phyloP scores from a whole-genome alignment of 371 early-diverging fungal genomes.

The Phascolomyces articulosus region DNA sequence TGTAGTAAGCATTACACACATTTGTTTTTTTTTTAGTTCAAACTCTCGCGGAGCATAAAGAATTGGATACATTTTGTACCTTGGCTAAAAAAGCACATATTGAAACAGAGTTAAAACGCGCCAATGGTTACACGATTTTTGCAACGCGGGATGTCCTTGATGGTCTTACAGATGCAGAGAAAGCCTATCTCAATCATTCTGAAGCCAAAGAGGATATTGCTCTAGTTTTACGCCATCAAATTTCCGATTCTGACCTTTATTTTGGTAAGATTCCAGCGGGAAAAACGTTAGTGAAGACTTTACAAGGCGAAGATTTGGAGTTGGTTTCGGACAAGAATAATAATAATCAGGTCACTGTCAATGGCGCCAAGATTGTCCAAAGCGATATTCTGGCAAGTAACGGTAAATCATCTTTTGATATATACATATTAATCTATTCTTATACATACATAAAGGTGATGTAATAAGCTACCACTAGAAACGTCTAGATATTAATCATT shows the following conservation, averaged over 20 bases:
- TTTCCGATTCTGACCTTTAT: slow-evolving; percentile 36
- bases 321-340: slow-evolving; percentile 26
- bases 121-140: slow-evolving; percentile 46
- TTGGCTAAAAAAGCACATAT: slow-evolving; percentile 29
- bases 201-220: slow-evolving; percentile 36
- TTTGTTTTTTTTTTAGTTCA: slow-evolving; percentile 23
- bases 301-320: slow-evolving; percentile 37
- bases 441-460: background rate
- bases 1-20: background rate
- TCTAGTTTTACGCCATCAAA: slow-evolving; percentile 40
- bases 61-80: slow-evolving; percentile 27
- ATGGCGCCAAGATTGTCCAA: slow-evolving; percentile 26
- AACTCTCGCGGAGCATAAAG: slow-evolving; percentile 27
- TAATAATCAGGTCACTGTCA: slow-evolving; percentile 29
- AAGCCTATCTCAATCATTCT: slow-evolving; percentile 33
- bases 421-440: background rate
- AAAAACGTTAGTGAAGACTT: slow-evolving; percentile 21
- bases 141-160: slow-evolving; percentile 33
- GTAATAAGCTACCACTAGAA: too few relatives aligned
- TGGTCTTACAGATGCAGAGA: slow-evolving; percentile 30
- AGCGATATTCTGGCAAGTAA: slow-evolving; percentile 43
- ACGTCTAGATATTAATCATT: too few relatives aligned
- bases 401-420: slow-evolving; percentile 22
- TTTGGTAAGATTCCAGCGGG: slow-evolving; percentile 27
- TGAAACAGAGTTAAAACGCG: slow-evolving; percentile 26